These are phyloP conservation scores for Gossypium thurberi DNA, from an alignment of 345 rosid species.

Conservation along the genomic window DNA sequence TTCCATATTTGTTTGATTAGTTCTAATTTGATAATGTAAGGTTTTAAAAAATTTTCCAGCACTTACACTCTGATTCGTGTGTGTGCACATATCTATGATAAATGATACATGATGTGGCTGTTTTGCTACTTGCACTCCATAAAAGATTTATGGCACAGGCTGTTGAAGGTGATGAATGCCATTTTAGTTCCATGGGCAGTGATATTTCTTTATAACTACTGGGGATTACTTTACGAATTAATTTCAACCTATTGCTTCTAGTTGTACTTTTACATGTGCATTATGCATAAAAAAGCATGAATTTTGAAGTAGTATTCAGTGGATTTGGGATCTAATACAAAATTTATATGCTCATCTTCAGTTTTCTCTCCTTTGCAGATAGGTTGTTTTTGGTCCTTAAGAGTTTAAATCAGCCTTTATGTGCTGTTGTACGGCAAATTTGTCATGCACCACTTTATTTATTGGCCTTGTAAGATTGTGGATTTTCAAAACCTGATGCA, in stretches of 20 bases:
- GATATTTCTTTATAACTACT: conserved; percentile 9
- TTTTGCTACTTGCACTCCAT: not conserved
- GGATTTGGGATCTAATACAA: not conserved
- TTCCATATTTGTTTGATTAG: not conserved
- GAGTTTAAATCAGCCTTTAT: conserved; percentile 40
- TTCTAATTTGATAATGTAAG: not conserved
- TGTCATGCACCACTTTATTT: conserved; percentile 66
- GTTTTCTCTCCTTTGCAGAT: conserved; percentile 40
- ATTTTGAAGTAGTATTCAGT: not conserved
- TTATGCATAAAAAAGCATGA: not conserved
- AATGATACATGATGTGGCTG: not conserved
- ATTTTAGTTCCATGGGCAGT: conserved; percentile 3
- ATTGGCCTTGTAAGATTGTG: conserved; percentile 43
- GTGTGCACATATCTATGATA: not conserved
- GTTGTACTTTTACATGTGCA: not conserved
- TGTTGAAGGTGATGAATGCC: conserved; percentile 1
- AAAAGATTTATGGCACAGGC: conserved; percentile 1
- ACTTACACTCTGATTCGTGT: not conserved
- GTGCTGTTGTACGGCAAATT: conserved; percentile 38
- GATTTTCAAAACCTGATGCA: conserved; percentile 46
- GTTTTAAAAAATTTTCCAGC: not conserved
- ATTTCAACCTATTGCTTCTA: not conserved
- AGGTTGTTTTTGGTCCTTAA: conserved; percentile 14
- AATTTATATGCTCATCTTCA: conserved; percentile 11
- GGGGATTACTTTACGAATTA: not conserved